phyloP scores from a whole-genome alignment of 176 grass and related monocot species.

The Bolboschoenus planiculmis region DNA sequence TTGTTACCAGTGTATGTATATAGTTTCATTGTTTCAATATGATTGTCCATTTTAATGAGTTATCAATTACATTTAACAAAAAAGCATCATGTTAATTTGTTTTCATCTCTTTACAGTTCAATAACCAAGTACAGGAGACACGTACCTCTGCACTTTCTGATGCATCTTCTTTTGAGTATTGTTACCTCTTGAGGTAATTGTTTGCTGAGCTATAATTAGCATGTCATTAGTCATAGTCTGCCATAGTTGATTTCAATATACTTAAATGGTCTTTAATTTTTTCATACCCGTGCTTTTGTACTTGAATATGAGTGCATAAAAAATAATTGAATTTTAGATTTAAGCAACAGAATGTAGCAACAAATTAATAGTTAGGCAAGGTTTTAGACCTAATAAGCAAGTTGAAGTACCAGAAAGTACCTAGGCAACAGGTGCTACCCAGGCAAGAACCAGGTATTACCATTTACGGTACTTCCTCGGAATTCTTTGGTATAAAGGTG shows the following conservation, averaged over 20 bases:
- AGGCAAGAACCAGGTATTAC: neutral
- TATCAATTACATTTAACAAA: neutral
- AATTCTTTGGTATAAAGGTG: neutral
- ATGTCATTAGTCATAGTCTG: neutral
- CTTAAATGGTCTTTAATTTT: neutral
- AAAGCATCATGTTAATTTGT: neutral
- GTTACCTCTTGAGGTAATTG: slow-evolving; percentile 61
- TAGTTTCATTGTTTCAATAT: slow-evolving; percentile 5
- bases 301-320: neutral
- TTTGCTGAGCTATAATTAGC: neutral
- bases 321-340: neutral
- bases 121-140: slow-evolving; percentile 46
- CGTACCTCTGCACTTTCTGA: neutral
- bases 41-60: neutral
- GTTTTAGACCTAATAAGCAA: too few relatives aligned
- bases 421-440: neutral
- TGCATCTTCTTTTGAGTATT: slow-evolving; percentile 63
- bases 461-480: neutral
- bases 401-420: neutral
- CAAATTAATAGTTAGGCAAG: too few relatives aligned
- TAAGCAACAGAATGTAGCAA: neutral
- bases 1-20: slow-evolving; percentile 61
- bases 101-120: slow-evolving; percentile 43
- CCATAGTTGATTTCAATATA: neutral
- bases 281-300: neutral